These are phyloP conservation scores for Escallonia rubra DNA, from an alignment of 129 eudicot species.

Conservation along the genomic window DNA sequence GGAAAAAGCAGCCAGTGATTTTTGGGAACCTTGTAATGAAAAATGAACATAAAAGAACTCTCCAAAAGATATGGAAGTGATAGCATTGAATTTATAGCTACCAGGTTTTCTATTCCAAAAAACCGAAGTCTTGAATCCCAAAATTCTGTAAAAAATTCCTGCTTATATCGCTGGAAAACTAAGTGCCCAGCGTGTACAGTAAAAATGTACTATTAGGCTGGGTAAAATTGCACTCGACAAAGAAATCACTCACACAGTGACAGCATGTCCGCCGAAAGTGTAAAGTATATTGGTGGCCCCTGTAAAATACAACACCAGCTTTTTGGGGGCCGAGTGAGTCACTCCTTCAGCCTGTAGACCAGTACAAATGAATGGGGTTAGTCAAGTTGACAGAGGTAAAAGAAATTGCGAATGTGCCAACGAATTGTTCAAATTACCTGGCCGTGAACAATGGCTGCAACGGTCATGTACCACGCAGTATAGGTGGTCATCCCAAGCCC, in stretches of 20 bases:
- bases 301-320: conserved; percentile 53
- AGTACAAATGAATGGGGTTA: not conserved
- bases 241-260: conserved; percentile 56
- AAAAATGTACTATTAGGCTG: too few relatives aligned
- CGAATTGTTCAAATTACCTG: conserved; percentile 29
- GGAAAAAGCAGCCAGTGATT: too few relatives aligned
- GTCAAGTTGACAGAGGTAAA: not conserved
- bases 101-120: too few relatives aligned
- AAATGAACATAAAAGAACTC: too few relatives aligned
- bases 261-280: conserved; percentile 82
- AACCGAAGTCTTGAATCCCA: too few relatives aligned
- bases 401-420: not conserved
- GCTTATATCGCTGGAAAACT: too few relatives aligned
- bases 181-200: too few relatives aligned
- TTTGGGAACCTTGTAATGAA: too few relatives aligned
- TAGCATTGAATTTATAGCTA: too few relatives aligned
- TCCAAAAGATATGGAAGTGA: too few relatives aligned
- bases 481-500: conserved; percentile 81
- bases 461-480: conserved; percentile 71
- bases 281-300: conserved; percentile 76
- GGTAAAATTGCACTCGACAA: not conserved
- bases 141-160: too few relatives aligned
- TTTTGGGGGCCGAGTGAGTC: conserved; percentile 58
- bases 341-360: conserved; percentile 51
- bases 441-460: conserved; percentile 66